These are phyloP conservation scores for Clonostachys sp. DNA, from an alignment of 2,329 filamentous ascomycete genomes.

Conservation along the genomic window DNA sequence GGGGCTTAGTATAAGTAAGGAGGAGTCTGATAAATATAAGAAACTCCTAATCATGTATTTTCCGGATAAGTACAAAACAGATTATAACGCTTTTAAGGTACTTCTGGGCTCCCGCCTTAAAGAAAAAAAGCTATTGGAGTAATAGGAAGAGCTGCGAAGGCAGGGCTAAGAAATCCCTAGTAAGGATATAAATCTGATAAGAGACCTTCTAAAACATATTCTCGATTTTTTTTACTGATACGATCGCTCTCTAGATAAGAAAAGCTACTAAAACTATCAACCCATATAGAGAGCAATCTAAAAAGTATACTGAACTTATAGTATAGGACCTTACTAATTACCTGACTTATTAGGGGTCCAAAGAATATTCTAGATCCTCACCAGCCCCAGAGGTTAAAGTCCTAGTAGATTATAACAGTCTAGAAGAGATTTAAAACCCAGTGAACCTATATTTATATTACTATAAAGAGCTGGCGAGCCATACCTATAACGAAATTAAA, in stretches of 20 bases:
- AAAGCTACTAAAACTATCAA: too few species aligned
- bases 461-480: constrained; percentile 13
- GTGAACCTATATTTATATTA: constrained; percentile 42
- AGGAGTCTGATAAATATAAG: constrained; percentile 7
- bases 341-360: constrained; percentile 8
- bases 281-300: too few species aligned
- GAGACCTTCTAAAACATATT: too few species aligned
- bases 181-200: neutral
- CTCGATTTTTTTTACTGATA: too few species aligned
- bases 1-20: constrained; percentile 7
- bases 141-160: constrained; percentile 6
- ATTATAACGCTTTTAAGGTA: constrained; percentile 6
- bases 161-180: neutral
- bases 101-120: constrained; percentile 11
- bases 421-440: constrained; percentile 28
- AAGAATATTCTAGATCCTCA: neutral
- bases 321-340: constrained; percentile 11
- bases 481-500: constrained; percentile 8
- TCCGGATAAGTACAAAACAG: neutral
- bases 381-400: constrained; percentile 14
- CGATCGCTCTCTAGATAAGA: too few species aligned
- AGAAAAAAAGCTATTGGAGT: neutral
- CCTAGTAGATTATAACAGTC: constrained; percentile 27
- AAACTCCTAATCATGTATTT: constrained; percentile 10
- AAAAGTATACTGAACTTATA: constrained; percentile 8